Conservation (phyloP, 2,329 filamentous ascomycete species). For the Botrytis paeoniae region DNA sequence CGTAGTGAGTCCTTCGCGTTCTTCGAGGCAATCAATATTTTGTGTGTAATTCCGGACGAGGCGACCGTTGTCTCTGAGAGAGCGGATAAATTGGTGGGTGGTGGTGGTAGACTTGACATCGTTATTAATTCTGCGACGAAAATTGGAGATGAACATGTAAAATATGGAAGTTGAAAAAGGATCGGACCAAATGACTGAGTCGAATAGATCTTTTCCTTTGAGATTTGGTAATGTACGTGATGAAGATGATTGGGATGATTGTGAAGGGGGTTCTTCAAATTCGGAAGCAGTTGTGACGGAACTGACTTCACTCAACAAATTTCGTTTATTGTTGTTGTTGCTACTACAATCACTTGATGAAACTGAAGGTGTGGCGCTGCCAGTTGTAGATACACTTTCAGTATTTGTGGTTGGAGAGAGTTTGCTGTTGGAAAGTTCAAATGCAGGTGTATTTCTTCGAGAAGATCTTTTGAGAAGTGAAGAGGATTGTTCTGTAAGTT, state of each 20-base stretch:
- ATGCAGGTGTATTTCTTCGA: neutral
- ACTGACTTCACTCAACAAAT: constrained; percentile 12
- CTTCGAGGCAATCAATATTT: constrained; percentile 72
- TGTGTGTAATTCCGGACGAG: constrained; percentile 72
- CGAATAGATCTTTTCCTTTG: constrained; percentile 70
- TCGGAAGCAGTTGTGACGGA: constrained; percentile 18
- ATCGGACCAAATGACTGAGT: constrained; percentile 67
- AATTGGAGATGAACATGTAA: constrained; percentile 67
- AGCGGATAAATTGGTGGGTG: constrained; percentile 67
- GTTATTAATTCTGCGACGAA: constrained; percentile 59
- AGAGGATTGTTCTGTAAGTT: neutral
- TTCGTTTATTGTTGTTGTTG: neutral
- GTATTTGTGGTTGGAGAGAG: neutral
- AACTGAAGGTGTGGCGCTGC: constrained; percentile 3
- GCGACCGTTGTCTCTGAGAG: constrained; percentile 63
- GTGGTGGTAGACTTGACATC: constrained; percentile 58
- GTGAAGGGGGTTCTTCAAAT: constrained; percentile 21
- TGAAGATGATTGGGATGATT: constrained; percentile 29
- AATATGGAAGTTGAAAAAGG: constrained; percentile 67
- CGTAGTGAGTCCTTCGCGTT: constrained; percentile 64
- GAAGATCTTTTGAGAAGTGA: neutral
- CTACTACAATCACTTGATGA: constrained; percentile 12
- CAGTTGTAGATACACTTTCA: neutral
- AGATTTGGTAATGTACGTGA: constrained; percentile 52
- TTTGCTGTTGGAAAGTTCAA: neutral